Evolutionary conservation across 441 rosid genomes (phyloP), one percentile per base, ranked within the genome.

Genomic region (Iberis amara): DNA sequence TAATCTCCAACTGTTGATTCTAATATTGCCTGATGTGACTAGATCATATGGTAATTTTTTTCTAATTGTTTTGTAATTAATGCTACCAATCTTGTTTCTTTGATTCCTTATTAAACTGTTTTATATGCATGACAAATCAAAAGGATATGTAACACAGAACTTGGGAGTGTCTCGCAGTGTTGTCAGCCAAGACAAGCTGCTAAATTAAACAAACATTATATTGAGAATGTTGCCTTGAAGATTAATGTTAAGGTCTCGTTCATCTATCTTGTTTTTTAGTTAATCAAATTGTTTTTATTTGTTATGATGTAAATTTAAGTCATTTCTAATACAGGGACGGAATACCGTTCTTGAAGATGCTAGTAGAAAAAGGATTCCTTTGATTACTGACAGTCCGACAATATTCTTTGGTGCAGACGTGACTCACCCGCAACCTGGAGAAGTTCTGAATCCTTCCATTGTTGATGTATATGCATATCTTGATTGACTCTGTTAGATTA

Each of bases 341-440:
- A 82, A 87, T 57, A 76, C 68, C 11, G 84, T 81, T 5, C 62
- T 86, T 6, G 18, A 61, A 35, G 89, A 75, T 60, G 84, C 85
- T 28, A 9, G 81, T 6, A 55, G 11, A 6, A 62, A 64, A 55
- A 75, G 47, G 12, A 75, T 83, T 35, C 90, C 84, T 9, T 46
- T 36, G 3, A 60, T 84, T 23, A 39, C 72, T 3, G 89, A 80
- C 23, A 15, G 8, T 0, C 80, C 82, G 0, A 84, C 96, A 11
- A 84, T 84, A 4, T 71, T 87, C 10, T 48, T 87, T 54, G 96
- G 94, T 41, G 96, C 88, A 4, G 86, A 84, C 64, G 90, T 87
- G 2, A 80, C 86, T 12, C 90, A 82, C 55, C 88, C 90, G 0
- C 64, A 61, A n/a, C 77, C 92, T 7, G 92, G 94, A 21, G 88